Evolutionary conservation across 495 filamentous ascomycete species (phyloP).

Genomic region (Mytilinidion resinicola): DNA sequence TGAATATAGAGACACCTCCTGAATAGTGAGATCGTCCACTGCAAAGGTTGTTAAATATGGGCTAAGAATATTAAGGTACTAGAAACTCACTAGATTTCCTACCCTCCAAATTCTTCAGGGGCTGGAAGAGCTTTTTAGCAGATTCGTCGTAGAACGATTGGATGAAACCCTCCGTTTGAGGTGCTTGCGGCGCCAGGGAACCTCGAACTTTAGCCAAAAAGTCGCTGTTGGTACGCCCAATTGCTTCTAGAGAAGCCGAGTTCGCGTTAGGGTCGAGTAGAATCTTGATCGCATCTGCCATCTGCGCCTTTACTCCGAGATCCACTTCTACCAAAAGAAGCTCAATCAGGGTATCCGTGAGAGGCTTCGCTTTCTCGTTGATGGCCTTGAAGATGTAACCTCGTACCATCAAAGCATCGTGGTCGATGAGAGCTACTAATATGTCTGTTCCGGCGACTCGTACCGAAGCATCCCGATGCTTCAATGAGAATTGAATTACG

Average conservation of each 20-base stretch:
- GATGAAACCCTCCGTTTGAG: slow-evolving; percentile 80
- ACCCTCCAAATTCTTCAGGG: slow-evolving; percentile 73
- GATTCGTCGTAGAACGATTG: slow-evolving; percentile 86
- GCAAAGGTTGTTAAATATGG: slow-evolving; percentile 19
- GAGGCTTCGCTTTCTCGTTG: slow-evolving; percentile 72
- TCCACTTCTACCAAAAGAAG: slow-evolving; percentile 85
- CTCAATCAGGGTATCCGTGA: slow-evolving; percentile 93
- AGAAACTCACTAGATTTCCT: slow-evolving; percentile 49
- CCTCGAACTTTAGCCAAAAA: slow-evolving; percentile 56
- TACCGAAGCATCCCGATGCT: slow-evolving; percentile 74
- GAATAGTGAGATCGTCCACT: slow-evolving; percentile 61
- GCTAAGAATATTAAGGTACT: not conserved
- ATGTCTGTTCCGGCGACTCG: slow-evolving; percentile 92
- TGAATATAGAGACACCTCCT: slow-evolving; percentile 80
- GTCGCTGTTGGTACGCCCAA: slow-evolving; percentile 63
- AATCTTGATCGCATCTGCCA: slow-evolving; percentile 92
- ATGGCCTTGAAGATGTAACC: slow-evolving; percentile 87
- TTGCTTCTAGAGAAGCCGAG: slow-evolving; percentile 48
- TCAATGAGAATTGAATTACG: slow-evolving; percentile 87
- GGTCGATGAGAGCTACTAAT: slow-evolving; percentile 87
- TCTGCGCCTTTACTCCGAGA: slow-evolving; percentile 89
- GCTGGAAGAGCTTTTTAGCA: slow-evolving; percentile 78
- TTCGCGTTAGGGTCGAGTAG: slow-evolving; percentile 74
- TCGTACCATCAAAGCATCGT: slow-evolving; percentile 90
- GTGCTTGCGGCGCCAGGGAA: slow-evolving; percentile 43